Evolutionary conservation across 2,329 filamentous ascomycete species (phyloP), one percentile per base, ranked within the genome.

Genomic region (Ophiostoma piceae): DNA sequence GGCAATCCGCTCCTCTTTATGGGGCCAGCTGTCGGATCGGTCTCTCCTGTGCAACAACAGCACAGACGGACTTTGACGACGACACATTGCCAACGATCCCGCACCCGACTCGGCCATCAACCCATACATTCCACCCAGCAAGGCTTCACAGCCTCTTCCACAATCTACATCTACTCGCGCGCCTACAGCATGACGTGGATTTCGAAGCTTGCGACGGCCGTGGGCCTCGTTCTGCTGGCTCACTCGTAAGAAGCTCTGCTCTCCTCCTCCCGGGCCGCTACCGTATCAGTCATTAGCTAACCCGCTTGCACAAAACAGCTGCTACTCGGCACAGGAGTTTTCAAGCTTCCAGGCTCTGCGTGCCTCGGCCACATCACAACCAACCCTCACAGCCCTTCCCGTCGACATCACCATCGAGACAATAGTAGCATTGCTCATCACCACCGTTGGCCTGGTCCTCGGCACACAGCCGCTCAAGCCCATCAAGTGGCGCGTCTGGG

Each of bases 241-340:
- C 94, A 97, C 80, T 92, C 94, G 94, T 97, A 88, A 80, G 91
- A 69, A 62, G 65, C 73, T 70, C 43, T 66, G 37, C 39, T 41
- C n/a, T 43, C 37, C 39, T 22, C n/a, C 12, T 41, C 35, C 32
- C 32, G n/a, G 47, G 47, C 47, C n/a, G 3, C n/a, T 22, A 26
- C 22, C 22, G n/a, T 39, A 19, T 39, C 62, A 11, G 8, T 41
- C n/a, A 35, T n/a, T 7, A 37, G 16, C 72, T 66, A 51, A 70
- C 37, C 69, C 16, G 14, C 2, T n/a, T 69, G 19, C n/a, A 7
- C 51, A 32, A 39, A 16, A 62, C 77, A 99, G 95, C 73, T 96
- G 94, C 81, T 99, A 98, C 81, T 99, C 95, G 68, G 93, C 94
- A 66, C 91, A 97, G 80, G 95, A 99, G 81, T 92, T 97, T 81